phyloP scores from a whole-genome alignment of 805 yeast genomes.

The Wickerhamiella hasegawae region DNA sequence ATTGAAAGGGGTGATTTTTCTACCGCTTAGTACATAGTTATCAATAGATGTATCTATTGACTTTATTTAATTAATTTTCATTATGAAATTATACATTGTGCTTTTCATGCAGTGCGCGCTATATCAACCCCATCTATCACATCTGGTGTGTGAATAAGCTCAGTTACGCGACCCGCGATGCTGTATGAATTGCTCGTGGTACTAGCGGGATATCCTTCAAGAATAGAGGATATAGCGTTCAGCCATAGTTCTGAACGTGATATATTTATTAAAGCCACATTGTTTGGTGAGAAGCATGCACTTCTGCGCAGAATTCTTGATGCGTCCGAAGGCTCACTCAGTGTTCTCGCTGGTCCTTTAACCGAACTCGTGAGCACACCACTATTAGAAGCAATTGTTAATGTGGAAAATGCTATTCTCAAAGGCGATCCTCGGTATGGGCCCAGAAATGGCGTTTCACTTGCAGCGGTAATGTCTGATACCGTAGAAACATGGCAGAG shows the following conservation, averaged over 20 bases:
- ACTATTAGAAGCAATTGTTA: neutral
- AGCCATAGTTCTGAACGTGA: neutral
- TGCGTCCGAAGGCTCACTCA: neutral
- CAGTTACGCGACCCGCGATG: too few species aligned
- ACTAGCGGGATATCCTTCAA: neutral
- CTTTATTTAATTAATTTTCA: neutral
- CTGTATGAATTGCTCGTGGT: neutral
- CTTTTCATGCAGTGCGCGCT: too few species aligned
- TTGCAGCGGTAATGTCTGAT: neutral
- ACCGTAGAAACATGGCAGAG: neutral
- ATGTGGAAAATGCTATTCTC: neutral
- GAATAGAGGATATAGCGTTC: neutral
- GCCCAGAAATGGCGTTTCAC: neutral
- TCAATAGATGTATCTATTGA: neutral
- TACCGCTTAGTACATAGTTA: too few species aligned
- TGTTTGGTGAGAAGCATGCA: neutral
- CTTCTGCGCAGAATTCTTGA: neutral
- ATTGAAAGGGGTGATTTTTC: constrained; percentile 53
- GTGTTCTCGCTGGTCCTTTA: neutral
- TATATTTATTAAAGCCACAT: neutral
- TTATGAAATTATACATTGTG: neutral
- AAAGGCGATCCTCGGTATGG: neutral
- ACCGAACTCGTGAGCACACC: neutral
- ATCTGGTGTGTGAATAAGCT: too few species aligned
- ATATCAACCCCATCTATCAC: too few species aligned